These are phyloP conservation scores for Lachancea meyersii DNA, from an alignment of 805 yeast genomes.

Conservation along the genomic window DNA sequence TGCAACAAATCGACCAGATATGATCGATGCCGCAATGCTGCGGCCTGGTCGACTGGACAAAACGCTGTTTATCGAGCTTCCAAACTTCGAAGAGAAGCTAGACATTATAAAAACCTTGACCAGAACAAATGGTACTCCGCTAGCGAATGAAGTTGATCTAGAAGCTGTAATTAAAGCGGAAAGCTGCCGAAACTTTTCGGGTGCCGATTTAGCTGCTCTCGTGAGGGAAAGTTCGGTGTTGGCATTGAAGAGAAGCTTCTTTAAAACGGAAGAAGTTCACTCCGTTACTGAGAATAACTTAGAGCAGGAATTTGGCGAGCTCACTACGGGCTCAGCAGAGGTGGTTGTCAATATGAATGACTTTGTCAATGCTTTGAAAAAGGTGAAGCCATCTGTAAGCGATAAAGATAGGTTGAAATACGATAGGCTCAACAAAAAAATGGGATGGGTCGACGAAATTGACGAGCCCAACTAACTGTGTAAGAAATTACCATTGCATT, in stretches of 20 bases:
- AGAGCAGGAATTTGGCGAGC: conserved; percentile 37
- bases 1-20: conserved; percentile 96
- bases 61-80: conserved; percentile 85
- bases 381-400: conserved; percentile 84
- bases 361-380: conserved; percentile 62
- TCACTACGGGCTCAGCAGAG: conserved; percentile 32
- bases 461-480: conserved; percentile 12
- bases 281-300: conserved; percentile 42
- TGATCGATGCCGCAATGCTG: conserved; percentile 97
- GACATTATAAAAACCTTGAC: conserved; percentile 80
- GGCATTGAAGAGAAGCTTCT: conserved; percentile 73
- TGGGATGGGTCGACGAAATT: conserved; percentile 61
- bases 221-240: conserved; percentile 91
- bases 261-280: conserved; percentile 40
- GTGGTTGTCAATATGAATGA: conserved; percentile 59
- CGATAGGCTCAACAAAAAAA: conserved; percentile 61
- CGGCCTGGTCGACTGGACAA: conserved; percentile 96
- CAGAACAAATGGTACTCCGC: conserved; percentile 67
- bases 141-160: conserved; percentile 57
- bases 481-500: conserved; percentile 8
- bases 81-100: conserved; percentile 66
- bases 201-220: conserved; percentile 90
- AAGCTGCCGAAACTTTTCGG: conserved; percentile 83
- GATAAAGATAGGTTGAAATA: conserved; percentile 76
- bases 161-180: conserved; percentile 60